A percentile compares a stretch with the other conserved stretches of the same genome.
Evolutionary conservation across 768 basidiomycete genomes (phyloP).

Genomic region (Serendipita vermifera): DNA sequence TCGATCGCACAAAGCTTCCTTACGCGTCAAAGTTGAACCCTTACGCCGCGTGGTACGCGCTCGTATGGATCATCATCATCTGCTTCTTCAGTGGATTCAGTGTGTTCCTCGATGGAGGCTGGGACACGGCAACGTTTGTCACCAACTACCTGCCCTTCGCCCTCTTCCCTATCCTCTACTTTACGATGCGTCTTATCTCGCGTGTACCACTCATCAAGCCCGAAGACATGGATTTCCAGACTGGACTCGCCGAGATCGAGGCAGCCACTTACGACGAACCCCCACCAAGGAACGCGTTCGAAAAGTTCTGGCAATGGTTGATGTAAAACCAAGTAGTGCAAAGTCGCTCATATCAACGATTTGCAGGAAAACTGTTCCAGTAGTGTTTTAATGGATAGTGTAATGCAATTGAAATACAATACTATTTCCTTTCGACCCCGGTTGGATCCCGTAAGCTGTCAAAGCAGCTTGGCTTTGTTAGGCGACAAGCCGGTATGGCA

Average conservation of each 20-base stretch:
- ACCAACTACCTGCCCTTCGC: slow-evolving; percentile 32
- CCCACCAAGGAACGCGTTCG: slow-evolving; percentile 51
- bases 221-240: slow-evolving; percentile 75
- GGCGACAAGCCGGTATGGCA: no score
- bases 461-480: no score
- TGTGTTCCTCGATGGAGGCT: slow-evolving; percentile 16
- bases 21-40: slow-evolving; percentile 52
- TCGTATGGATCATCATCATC: slow-evolving; percentile 11
- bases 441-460: no score
- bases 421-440: no score
- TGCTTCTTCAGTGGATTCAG: not conserved
- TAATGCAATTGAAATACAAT: no score
- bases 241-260: slow-evolving; percentile 55
- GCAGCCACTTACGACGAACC: slow-evolving; percentile 52
- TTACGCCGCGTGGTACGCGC: slow-evolving; percentile 52
- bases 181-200: slow-evolving; percentile 41
- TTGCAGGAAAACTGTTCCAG: no score
- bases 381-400: no score
- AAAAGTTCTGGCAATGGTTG: slow-evolving; percentile 69
- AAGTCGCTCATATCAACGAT: no score
- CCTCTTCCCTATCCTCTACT: slow-evolving; percentile 68
- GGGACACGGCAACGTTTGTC: slow-evolving; percentile 29
- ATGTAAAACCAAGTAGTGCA: slow-evolving; percentile 34
- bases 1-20: slow-evolving; percentile 57
- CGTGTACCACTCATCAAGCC: slow-evolving; percentile 34